Conservation (phyloP, 1,139 yeast species). For the Magnusiomyces suaveolens region DNA sequence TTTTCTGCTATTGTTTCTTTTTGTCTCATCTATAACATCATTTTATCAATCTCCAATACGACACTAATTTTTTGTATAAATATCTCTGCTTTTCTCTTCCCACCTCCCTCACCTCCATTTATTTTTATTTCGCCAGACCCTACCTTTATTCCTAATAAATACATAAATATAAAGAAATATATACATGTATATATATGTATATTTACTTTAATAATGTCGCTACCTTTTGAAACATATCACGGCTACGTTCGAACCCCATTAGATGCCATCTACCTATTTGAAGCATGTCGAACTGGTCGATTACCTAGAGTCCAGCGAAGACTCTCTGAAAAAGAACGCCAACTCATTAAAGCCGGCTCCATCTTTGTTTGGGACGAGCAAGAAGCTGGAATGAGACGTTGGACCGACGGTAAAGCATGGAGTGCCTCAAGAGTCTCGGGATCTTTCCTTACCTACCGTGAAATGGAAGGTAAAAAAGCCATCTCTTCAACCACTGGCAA, state of each 20-base stretch:
- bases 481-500: slow-evolving; percentile 7
- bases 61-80: neutral
- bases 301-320: slow-evolving; percentile 54
- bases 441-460: slow-evolving; percentile 53
- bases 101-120: neutral
- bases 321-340: slow-evolving; percentile 49
- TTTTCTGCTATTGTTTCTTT: neutral
- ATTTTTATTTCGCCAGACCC: neutral
- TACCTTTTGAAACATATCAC: slow-evolving; percentile 41
- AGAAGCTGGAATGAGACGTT: slow-evolving; percentile 60
- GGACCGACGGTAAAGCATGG: slow-evolving; percentile 72
- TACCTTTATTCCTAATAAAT: neutral
- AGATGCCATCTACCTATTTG: slow-evolving; percentile 57
- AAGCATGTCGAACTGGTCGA: slow-evolving; percentile 49
- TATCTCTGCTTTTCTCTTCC: neutral
- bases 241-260: slow-evolving; percentile 49
- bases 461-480: slow-evolving; percentile 40
- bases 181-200: too few relatives aligned
- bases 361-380: slow-evolving; percentile 65
- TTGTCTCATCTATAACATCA: neutral
- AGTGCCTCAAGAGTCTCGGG: slow-evolving; percentile 63
- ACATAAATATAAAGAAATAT: too few relatives aligned
- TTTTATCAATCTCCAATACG: neutral
- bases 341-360: slow-evolving; percentile 46
- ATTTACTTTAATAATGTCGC: neutral